These are phyloP conservation scores for Gonapodya sp. DNA, from an alignment of 192 early-diverging fungal genomes.

Conservation along the genomic window DNA sequence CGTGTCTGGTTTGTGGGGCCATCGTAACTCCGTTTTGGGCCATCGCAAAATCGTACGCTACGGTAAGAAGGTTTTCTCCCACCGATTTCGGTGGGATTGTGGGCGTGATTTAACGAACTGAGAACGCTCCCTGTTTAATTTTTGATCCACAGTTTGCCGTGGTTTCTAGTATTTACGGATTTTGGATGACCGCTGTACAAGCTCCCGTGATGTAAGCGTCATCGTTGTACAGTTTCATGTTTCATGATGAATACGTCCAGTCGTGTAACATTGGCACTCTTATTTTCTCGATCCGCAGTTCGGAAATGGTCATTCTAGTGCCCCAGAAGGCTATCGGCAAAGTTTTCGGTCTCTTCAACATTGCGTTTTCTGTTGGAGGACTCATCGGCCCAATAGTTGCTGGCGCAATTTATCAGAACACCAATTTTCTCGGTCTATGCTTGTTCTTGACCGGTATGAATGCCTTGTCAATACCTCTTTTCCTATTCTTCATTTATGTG, in stretches of 20 bases:
- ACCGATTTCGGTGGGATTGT: too few species aligned
- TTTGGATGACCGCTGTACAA: not conserved
- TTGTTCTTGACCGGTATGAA: not conserved
- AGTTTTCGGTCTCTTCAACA: slow-evolving; percentile 67
- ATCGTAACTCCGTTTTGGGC: not conserved
- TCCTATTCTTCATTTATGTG: not conserved
- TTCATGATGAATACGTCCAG: not conserved
- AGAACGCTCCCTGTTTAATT: too few species aligned
- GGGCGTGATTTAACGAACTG: too few species aligned
- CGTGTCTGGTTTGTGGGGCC: not conserved
- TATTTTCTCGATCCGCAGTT: not conserved
- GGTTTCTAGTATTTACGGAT: not conserved
- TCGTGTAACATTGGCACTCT: too few species aligned
- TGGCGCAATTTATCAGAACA: slow-evolving; percentile 42
- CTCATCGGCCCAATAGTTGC: slow-evolving; percentile 58
- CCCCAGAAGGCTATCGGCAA: slow-evolving; percentile 30
- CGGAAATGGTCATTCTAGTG: not conserved
- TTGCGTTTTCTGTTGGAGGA: slow-evolving; percentile 67
- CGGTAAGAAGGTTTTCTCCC: too few species aligned
- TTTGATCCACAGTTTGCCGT: not conserved
- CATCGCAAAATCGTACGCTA: not conserved
- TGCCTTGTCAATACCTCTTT: not conserved
- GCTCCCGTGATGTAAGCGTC: not conserved
- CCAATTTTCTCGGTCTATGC: slow-evolving; percentile 31
- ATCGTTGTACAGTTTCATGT: not conserved